Percentiles rank a stretch among this genome's conserved stretches.
These are phyloP conservation scores for Ogataea methanolica DNA, from an alignment of 805 yeast genomes.

Conservation along the genomic window DNA sequence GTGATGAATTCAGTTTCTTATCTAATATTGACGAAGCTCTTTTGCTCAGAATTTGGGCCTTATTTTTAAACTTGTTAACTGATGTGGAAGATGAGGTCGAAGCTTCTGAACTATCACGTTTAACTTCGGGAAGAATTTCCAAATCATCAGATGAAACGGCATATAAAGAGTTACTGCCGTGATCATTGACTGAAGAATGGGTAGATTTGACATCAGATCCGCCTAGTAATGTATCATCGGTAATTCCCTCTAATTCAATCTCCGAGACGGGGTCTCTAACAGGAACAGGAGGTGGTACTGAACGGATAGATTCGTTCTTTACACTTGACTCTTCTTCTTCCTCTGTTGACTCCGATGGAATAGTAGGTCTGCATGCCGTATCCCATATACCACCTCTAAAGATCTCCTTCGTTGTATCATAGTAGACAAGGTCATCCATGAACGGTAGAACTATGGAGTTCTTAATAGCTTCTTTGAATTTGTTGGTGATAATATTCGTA, in stretches of 20 bases:
- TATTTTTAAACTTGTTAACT: slow-evolving; percentile 7
- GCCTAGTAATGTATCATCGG: not conserved
- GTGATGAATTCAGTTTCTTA: slow-evolving; percentile 10
- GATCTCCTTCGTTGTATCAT: slow-evolving; percentile 57
- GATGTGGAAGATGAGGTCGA: slow-evolving; percentile 3
- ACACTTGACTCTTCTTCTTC: not conserved
- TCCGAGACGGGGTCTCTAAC: not conserved
- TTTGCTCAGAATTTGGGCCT: slow-evolving; percentile 11
- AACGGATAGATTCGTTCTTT: not conserved
- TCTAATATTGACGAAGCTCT: slow-evolving; percentile 8
- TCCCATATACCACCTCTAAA: slow-evolving; percentile 97
- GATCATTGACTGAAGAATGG: not conserved
- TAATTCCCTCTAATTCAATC: not conserved
- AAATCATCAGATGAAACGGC: not conserved
- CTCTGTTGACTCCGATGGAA: not conserved
- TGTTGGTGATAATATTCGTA: slow-evolving; percentile 73
- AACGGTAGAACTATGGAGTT: slow-evolving; percentile 80
- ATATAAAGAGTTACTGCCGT: not conserved
- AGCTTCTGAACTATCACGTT: not conserved
- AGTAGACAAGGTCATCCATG: slow-evolving; percentile 84
- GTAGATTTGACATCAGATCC: not conserved
- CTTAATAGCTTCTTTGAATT: slow-evolving; percentile 70
- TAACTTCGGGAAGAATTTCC: not conserved
- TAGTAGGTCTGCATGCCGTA: slow-evolving; percentile 25
- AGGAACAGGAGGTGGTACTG: slow-evolving; percentile 5